Evolutionary conservation across 163 green algal species (phyloP).

Genomic region (Scenedesmus sp.): DNA sequence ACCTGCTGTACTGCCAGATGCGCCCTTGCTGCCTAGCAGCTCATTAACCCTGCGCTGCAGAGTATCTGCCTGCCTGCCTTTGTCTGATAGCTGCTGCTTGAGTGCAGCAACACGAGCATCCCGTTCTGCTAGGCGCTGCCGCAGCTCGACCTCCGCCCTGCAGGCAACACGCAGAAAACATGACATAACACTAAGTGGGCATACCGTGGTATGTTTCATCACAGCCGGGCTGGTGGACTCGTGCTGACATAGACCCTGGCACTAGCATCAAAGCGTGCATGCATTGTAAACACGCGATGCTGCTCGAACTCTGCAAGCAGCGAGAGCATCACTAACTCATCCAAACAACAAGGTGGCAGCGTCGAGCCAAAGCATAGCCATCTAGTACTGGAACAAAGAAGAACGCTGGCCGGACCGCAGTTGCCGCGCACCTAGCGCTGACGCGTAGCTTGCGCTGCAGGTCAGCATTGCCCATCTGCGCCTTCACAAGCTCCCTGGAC

Average conservation of each 20-base stretch:
- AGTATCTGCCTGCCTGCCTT: conserved; percentile 34
- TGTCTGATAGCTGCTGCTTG: conserved; percentile 64
- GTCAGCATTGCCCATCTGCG: conserved; percentile 78
- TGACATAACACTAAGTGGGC: background rate
- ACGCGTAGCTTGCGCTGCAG: conserved; percentile 74
- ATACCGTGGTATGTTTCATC: background rate
- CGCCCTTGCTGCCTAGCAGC: conserved; percentile 2
- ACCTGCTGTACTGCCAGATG: background rate
- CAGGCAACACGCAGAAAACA: background rate
- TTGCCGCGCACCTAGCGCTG: conserved; percentile 58
- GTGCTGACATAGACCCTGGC: background rate
- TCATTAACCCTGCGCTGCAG: conserved; percentile 42
- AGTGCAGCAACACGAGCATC: conserved; percentile 77
- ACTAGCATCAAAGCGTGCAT: background rate
- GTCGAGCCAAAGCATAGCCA: background rate
- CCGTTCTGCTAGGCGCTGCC: conserved; percentile 69
- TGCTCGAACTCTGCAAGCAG: background rate
- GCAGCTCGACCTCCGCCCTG: conserved; percentile 74
- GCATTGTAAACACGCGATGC: background rate
- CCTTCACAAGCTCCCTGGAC: conserved; percentile 76
- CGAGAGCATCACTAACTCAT: background rate
- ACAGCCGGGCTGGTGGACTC: background rate
- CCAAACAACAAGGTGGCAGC: background rate
- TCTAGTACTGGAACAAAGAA: background rate
- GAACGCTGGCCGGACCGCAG: background rate